A percentile compares a stretch with the other conserved stretches of the same genome.
phyloP scores from a whole-genome alignment of 768 basidiomycete genomes.

The Mycena belliarum region DNA sequence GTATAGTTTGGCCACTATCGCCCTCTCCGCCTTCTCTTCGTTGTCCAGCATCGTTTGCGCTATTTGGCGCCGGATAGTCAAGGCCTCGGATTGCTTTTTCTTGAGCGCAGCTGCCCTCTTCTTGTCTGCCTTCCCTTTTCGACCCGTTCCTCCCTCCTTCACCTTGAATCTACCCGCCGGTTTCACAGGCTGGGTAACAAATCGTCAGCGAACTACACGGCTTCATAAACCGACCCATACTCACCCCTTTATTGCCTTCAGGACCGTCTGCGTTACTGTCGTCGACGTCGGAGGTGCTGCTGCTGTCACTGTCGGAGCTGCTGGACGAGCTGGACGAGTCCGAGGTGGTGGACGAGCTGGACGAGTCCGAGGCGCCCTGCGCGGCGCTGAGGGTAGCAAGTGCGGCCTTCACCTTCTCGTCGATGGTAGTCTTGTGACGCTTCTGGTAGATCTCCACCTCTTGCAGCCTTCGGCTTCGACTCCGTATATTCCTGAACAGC shows the following conservation, averaged over 20 bases:
- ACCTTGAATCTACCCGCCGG: too few species aligned
- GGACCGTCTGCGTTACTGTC: neutral
- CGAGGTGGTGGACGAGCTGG: neutral
- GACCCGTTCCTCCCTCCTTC: too few species aligned
- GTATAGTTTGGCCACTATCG: too few species aligned
- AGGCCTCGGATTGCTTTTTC: too few species aligned
- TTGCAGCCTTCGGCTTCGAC: neutral
- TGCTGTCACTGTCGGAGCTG: neutral
- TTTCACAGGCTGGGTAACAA: too few species aligned
- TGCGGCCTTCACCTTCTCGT: neutral
- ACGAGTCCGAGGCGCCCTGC: neutral
- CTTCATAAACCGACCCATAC: neutral
- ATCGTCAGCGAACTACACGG: too few species aligned
- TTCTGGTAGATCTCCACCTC: constrained; percentile 5
- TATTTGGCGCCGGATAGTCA: too few species aligned
- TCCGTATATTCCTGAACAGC: neutral
- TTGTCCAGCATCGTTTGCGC: too few species aligned
- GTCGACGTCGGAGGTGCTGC: too few species aligned
- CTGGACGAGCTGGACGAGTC: neutral
- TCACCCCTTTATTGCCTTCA: neutral
- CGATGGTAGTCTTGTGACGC: neutral
- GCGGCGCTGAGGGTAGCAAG: neutral
- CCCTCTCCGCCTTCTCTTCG: too few species aligned
- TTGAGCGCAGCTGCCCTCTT: too few species aligned
- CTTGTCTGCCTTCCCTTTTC: too few species aligned